Evolutionary conservation across 2,329 filamentous ascomycete genomes (phyloP).

Genomic region (Colletotrichum viniferum): DNA sequence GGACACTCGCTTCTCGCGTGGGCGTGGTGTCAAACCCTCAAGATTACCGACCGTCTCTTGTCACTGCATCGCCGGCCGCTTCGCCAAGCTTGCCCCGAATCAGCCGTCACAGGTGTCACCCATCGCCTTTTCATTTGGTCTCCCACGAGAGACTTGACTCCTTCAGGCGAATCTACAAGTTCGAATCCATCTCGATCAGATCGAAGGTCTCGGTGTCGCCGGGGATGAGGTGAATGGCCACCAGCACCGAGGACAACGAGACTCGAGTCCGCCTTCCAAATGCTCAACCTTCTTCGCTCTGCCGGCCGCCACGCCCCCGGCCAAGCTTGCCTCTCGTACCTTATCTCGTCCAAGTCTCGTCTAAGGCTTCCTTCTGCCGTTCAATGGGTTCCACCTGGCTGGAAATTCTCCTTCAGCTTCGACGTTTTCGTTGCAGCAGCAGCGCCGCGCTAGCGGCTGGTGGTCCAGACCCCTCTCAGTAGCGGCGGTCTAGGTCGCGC

Average conservation of each 20-base stretch:
- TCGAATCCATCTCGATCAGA: neutral
- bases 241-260: neutral
- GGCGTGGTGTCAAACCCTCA: neutral
- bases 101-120: neutral
- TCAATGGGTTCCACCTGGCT: neutral
- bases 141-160: neutral
- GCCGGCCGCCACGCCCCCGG: neutral
- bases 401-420: neutral
- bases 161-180: neutral
- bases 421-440: conserved; percentile 5
- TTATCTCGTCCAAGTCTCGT: neutral
- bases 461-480: neutral
- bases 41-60: neutral
- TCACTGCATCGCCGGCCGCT: neutral
- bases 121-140: neutral
- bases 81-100: neutral
- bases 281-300: neutral
- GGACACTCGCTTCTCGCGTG: neutral
- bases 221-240: neutral
- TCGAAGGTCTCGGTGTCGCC: neutral
- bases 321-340: neutral
- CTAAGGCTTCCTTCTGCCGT: conserved; percentile 2
- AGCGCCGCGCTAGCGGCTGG: neutral
- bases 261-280: neutral
- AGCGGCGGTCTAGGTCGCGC: neutral